Evolutionary conservation across 1,284 basidiomycete genomes (phyloP), one percentile per base, ranked within the genome.

Genomic region (Cystobasidium sp.): DNA sequence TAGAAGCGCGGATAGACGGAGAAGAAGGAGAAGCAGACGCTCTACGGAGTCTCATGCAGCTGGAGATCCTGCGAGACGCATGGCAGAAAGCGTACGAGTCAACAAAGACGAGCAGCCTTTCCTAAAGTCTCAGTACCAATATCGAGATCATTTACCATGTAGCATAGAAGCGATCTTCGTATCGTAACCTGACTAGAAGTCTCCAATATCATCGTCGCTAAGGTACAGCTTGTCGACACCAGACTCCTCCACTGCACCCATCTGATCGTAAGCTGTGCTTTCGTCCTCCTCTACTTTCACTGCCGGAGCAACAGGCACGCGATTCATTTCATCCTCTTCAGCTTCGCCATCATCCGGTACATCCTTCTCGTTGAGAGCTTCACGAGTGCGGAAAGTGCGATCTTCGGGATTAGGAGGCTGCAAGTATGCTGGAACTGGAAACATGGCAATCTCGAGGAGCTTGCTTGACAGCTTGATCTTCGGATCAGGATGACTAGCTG

Each of bases 361-460:
- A 47, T 81, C 81, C 44, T 80, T 80, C 64, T 79, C 81, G 9
- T 78, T 80, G 24, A 83, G 72, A 3, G 75, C 66, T 46, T 66
- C 64, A 22, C 64, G 47, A 10, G n/a, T 18, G 20, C 24, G 44
- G 37, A 51, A 51, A 6, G 41, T 71, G 4, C 59, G 58, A 20
- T 72, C 77, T 9, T 77, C 76, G 6, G 61, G 63, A 22, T 75
- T 55, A 12, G 66, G 10, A 1, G 47, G 49, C 18, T 72, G 49
- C 18, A 63, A 20, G 9, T 41, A 55, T 4, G 31, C 43, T 53
- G 44, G 47, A 0, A 77, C 74, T 1, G 78, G 78, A 53, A 79
- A 78, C 9, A 73, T 66, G 6, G 78, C 77, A 24, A 80, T 70
- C 6, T 79, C 75, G 53, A 75, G 39, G 14, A 77, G 62, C 63